A percentile compares a stretch with the other conserved stretches of the same genome.
phyloP scores from a whole-genome alignment of 768 basidiomycete species.

The Sutorius australiensis region DNA sequence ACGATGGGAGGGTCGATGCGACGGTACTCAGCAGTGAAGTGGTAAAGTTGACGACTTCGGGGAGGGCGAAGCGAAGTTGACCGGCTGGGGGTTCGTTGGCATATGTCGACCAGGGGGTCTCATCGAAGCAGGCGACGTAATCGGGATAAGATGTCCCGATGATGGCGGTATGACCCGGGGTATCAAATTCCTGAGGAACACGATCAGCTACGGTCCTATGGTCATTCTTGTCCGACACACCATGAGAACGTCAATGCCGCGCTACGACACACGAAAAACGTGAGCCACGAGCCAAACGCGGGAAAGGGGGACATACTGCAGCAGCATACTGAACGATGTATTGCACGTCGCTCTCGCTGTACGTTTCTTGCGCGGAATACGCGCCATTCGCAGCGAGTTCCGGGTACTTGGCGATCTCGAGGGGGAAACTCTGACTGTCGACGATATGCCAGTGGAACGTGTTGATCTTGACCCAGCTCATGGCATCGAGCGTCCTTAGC shows the following conservation, averaged over 20 bases:
- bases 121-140: slow-evolving; percentile 61
- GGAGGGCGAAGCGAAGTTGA: slow-evolving; percentile 69
- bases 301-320: slow-evolving; percentile 43
- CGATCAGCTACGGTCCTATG: neutral
- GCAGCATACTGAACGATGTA: slow-evolving; percentile 35
- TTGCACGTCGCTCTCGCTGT: slow-evolving; percentile 42
- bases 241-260: too few relatives aligned
- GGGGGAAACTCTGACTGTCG: slow-evolving; percentile 55
- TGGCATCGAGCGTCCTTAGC: slow-evolving; percentile 46
- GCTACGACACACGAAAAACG: too few relatives aligned
- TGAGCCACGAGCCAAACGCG: neutral
- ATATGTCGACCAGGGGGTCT: slow-evolving; percentile 54
- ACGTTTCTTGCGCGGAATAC: too few relatives aligned
- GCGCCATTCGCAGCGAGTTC: too few relatives aligned
- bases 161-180: slow-evolving; percentile 74
- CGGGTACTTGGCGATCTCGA: too few relatives aligned
- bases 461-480: slow-evolving; percentile 38
- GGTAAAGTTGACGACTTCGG: slow-evolving; percentile 58
- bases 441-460: slow-evolving; percentile 36
- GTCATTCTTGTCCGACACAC: neutral
- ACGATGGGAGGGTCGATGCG: slow-evolving; percentile 50
- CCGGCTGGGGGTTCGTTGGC: slow-evolving; percentile 80
- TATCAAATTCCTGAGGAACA: slow-evolving; percentile 66
- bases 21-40: slow-evolving; percentile 49
- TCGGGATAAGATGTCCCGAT: slow-evolving; percentile 69